Conservation (phyloP, 2,329 filamentous ascomycete genomes). For the Fusarium torreyae region DNA sequence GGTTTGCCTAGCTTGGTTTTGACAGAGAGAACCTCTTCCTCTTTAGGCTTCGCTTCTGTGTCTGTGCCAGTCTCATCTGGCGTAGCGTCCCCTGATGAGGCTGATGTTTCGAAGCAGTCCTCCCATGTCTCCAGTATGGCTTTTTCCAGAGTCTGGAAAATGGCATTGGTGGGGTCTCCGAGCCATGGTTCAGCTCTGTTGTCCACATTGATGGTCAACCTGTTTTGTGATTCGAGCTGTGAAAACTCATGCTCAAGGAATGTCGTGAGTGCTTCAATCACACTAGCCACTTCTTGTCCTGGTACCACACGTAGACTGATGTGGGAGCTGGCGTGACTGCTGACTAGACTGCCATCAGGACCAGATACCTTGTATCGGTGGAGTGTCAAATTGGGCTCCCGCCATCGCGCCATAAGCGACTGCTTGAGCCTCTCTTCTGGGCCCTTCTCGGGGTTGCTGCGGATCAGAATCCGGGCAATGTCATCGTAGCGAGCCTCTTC, state of each 20-base stretch:
- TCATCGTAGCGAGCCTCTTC: slow-evolving; percentile 88
- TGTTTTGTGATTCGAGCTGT: slow-evolving; percentile 83
- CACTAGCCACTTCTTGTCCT: slow-evolving; percentile 87
- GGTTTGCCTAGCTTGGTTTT: slow-evolving; percentile 51
- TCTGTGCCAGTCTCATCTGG: slow-evolving; percentile 8
- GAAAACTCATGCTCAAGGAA: slow-evolving; percentile 82
- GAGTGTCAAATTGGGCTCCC: slow-evolving; percentile 93
- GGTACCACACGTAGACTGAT: slow-evolving; percentile 94
- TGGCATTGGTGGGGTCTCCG: slow-evolving; percentile 89
- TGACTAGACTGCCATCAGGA: slow-evolving; percentile 92
- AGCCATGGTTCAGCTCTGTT: slow-evolving; percentile 97
- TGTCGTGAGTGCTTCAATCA: slow-evolving; percentile 75
- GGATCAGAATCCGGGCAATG: slow-evolving; percentile 83
- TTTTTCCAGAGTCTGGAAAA: slow-evolving; percentile 89
- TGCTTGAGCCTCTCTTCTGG: slow-evolving; percentile 80
- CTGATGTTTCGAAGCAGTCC: slow-evolving; percentile 60
- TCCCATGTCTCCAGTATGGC: slow-evolving; percentile 91
- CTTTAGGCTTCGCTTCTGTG: slow-evolving; percentile 35
- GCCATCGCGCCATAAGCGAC: slow-evolving; percentile 93
- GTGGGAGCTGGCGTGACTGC: slow-evolving; percentile 87
- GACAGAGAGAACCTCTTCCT: slow-evolving; percentile 38
- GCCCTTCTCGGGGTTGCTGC: slow-evolving; percentile 74
- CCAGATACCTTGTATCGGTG: slow-evolving; percentile 95
- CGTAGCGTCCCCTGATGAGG: slow-evolving; percentile 31
- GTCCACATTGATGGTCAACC: slow-evolving; percentile 85